phyloP scores from a whole-genome alignment of 2,329 filamentous ascomycete genomes.

The Neonectria punicea region DNA sequence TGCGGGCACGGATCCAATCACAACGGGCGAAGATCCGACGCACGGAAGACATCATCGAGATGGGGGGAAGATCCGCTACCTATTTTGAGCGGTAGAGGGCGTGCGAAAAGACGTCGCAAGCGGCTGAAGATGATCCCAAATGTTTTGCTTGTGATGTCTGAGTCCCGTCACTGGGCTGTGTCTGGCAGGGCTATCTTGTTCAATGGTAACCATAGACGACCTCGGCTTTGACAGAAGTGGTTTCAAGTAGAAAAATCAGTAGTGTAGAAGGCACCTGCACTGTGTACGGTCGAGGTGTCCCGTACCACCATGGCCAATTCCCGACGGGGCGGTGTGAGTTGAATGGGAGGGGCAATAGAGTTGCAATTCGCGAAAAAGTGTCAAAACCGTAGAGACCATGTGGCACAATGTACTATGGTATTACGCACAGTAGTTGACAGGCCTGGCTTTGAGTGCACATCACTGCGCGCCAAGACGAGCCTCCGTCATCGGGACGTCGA shows the following conservation, averaged over 20 bases:
- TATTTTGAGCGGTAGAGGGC: slow-evolving; percentile 11
- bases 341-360: slow-evolving; percentile 6
- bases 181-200: too few species aligned
- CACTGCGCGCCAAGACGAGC: slow-evolving; percentile 1
- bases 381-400: not conserved
- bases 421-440: slow-evolving; percentile 4
- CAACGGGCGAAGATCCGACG: slow-evolving; percentile 2
- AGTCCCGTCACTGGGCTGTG: too few species aligned
- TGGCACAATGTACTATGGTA: not conserved
- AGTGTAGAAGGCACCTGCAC: not conserved
- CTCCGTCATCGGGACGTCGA: slow-evolving; percentile 31
- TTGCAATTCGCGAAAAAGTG: not conserved
- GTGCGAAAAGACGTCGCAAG: slow-evolving; percentile 8
- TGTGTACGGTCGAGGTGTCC: not conserved
- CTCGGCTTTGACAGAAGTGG: not conserved
- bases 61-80: slow-evolving; percentile 8
- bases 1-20: slow-evolving; percentile 8
- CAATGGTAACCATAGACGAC: not conserved
- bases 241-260: not conserved
- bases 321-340: slow-evolving; percentile 13
- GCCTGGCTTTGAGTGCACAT: not conserved
- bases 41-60: slow-evolving; percentile 13
- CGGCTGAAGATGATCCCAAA: not conserved
- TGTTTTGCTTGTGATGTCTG: not conserved
- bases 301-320: not conserved